These are phyloP conservation scores for Raddia guianensis DNA, from an alignment of 176 grass and related monocot genomes.

Conservation along the genomic window DNA sequence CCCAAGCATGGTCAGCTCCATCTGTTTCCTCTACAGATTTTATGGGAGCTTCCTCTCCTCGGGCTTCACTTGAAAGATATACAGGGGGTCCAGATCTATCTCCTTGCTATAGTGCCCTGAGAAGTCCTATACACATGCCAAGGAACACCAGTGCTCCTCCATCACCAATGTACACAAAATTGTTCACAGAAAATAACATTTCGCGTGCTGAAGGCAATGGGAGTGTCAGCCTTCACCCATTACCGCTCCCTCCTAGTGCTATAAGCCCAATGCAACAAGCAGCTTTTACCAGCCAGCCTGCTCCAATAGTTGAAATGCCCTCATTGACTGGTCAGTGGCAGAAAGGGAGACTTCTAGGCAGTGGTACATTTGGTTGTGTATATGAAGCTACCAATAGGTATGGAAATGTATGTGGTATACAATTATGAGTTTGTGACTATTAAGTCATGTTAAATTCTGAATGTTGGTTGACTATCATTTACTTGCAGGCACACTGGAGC, in stretches of 20 bases:
- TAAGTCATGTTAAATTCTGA: slow-evolving; percentile 35
- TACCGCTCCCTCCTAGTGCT: slow-evolving; percentile 78
- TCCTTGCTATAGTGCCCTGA: slow-evolving; percentile 49
- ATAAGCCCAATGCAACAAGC: slow-evolving; percentile 45
- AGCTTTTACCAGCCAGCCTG: slow-evolving; percentile 48
- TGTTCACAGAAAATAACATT: slow-evolving; percentile 47
- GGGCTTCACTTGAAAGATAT: slow-evolving; percentile 62
- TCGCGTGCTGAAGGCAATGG: slow-evolving; percentile 50
- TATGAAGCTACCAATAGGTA: slow-evolving; percentile 94
- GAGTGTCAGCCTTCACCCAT: slow-evolving; percentile 59
- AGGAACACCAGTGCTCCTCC: slow-evolving; percentile 81
- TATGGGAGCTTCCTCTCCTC: slow-evolving; percentile 44
- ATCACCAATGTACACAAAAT: slow-evolving; percentile 72
- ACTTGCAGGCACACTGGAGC: slow-evolving; percentile 83
- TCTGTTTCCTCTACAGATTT: slow-evolving; percentile 54
- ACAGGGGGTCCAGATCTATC: slow-evolving; percentile 56
- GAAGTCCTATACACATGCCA: slow-evolving; percentile 49
- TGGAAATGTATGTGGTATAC: slow-evolving; percentile 35
- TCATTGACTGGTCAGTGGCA: slow-evolving; percentile 78
- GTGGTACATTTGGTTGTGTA: slow-evolving; percentile 95
- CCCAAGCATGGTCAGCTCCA: slow-evolving; percentile 50
- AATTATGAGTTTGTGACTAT: background rate
- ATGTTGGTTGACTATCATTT: slow-evolving; percentile 29
- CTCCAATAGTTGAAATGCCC: slow-evolving; percentile 52
- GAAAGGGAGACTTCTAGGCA: slow-evolving; percentile 86